Evolutionary conservation across 2,329 filamentous ascomycete species (phyloP), one percentile per base, ranked within the genome.

Genomic region (Polytolypa hystricis): DNA sequence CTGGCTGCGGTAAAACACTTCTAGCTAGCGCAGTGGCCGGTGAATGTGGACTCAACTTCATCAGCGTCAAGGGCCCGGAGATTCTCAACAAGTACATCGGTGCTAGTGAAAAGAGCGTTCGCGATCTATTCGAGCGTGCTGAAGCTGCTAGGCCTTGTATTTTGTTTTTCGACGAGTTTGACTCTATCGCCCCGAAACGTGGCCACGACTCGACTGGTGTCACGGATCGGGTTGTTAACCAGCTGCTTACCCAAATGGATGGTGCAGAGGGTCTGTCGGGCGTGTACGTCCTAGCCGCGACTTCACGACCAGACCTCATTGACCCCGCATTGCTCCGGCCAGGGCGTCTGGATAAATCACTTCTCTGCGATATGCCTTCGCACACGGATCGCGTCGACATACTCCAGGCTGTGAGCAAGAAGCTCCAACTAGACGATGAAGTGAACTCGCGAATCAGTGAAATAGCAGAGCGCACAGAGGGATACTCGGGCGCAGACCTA

Each of bases 41-140:
- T 38, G 91, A 98, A 64, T 96, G 89, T 53, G 89, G 89, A 0
- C 77, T 98, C 42, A 98, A 98, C 60, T 98, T 98, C 61, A 98
- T 98, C 60, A 87, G 81, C 27, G 91, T 98, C 53, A 98, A 98
- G 64, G 91, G 91, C 0, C 91, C 91, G 0, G 93, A 98, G 59
- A 96, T 98, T 41, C 65, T 98, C 37, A 98, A 98, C 69, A 98
- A 98, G 63, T 98, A 98, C 58, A 98, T 98, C 41, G 91, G 91
- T 53, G 91, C 91, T 1, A 93, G 84, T 18, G 91, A 98, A 54
- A 98, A 98, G 69, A 86, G 79, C 42, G 87, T 98, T 5, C 79
- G 93, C 28, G 91, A 98, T 57, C 69, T 98, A 1, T 98, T 98
- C 52, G 89, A 94, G 55, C 77, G 91, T 28, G 91, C 91, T 0